phyloP scores from a whole-genome alignment of 2,329 filamentous ascomycete species.

The Cordyceps tenuipes region DNA sequence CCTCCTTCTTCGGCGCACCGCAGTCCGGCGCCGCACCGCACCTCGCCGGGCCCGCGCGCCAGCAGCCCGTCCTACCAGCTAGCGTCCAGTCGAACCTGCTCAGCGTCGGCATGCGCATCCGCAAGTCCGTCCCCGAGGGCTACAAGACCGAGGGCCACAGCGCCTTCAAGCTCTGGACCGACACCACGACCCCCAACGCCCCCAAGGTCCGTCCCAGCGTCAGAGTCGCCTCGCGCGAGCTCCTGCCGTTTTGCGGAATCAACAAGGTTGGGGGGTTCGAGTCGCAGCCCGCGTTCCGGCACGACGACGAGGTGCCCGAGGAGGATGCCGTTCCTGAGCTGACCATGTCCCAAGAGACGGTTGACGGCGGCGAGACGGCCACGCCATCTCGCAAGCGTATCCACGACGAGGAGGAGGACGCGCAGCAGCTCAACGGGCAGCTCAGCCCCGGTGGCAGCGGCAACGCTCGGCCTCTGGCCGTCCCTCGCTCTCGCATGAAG shows the following conservation, averaged over 20 bases:
- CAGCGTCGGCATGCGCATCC: slow-evolving; percentile 86
- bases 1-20: slow-evolving; percentile 46
- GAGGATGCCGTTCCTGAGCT: slow-evolving; percentile 38
- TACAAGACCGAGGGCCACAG: slow-evolving; percentile 65
- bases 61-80: slow-evolving; percentile 47
- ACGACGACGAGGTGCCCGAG: slow-evolving; percentile 19
- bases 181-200: slow-evolving; percentile 19
- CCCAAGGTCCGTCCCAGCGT: slow-evolving; percentile 15
- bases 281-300: slow-evolving; percentile 41
- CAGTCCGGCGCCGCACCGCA: slow-evolving; percentile 21
- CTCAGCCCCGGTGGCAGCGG: slow-evolving; percentile 31
- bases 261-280: slow-evolving; percentile 64
- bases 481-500: slow-evolving; percentile 30
- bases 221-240: slow-evolving; percentile 42
- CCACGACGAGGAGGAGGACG: slow-evolving; percentile 36
- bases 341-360: slow-evolving; percentile 48
- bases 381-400: slow-evolving; percentile 37
- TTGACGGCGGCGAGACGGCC: slow-evolving; percentile 26
- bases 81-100: slow-evolving; percentile 75
- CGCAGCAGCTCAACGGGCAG: slow-evolving; percentile 27
- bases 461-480: slow-evolving; percentile 39
- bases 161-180: slow-evolving; percentile 44
- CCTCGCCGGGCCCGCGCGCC: slow-evolving; percentile 20
- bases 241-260: slow-evolving; percentile 74
- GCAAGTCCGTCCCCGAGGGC: slow-evolving; percentile 87